These are phyloP conservation scores for Ogataea parapolymorpha DNA, from an alignment of 805 yeast species.

Conservation along the genomic window DNA sequence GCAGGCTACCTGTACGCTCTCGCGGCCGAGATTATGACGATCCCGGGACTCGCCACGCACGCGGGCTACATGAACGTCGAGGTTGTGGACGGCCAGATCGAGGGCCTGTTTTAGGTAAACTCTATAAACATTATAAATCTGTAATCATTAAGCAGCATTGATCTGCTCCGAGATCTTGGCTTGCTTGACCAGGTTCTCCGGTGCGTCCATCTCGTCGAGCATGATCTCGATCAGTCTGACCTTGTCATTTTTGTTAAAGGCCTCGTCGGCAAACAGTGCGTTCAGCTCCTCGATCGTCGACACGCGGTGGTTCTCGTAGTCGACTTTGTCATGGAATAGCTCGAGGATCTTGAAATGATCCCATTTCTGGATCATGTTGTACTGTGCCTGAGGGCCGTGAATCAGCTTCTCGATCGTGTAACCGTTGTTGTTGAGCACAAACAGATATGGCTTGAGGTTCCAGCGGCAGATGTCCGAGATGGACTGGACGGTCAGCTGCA, in stretches of 20 bases:
- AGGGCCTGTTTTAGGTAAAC: constrained; percentile 58
- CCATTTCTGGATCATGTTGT: constrained; percentile 70
- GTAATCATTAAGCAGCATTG: constrained; percentile 21
- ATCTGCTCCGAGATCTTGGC: constrained; percentile 49
- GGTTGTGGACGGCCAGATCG: constrained; percentile 76
- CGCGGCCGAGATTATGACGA: constrained; percentile 84
- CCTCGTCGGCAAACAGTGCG: constrained; percentile 42
- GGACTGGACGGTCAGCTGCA: constrained; percentile 72
- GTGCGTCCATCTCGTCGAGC: constrained; percentile 70
- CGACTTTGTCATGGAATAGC: constrained; percentile 53
- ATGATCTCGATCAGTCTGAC: constrained; percentile 65
- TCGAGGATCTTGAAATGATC: constrained; percentile 56
- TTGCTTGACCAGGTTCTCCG: constrained; percentile 60
- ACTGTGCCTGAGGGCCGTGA: constrained; percentile 62
- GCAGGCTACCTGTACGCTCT: constrained; percentile 83
- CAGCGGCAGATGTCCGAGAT: constrained; percentile 67
- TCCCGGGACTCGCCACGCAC: constrained; percentile 83
- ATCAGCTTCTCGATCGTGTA: constrained; percentile 74
- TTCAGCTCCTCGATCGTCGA: constrained; percentile 58
- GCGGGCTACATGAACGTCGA: constrained; percentile 87
- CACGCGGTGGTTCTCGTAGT: constrained; percentile 53
- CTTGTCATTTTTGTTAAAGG: constrained; percentile 53
- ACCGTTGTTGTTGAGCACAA: constrained; percentile 69
- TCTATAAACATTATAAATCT: not conserved
- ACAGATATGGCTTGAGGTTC: constrained; percentile 64